Conservation (phyloP, 441 rosid genomes). For the Erodium moschatum region DNA sequence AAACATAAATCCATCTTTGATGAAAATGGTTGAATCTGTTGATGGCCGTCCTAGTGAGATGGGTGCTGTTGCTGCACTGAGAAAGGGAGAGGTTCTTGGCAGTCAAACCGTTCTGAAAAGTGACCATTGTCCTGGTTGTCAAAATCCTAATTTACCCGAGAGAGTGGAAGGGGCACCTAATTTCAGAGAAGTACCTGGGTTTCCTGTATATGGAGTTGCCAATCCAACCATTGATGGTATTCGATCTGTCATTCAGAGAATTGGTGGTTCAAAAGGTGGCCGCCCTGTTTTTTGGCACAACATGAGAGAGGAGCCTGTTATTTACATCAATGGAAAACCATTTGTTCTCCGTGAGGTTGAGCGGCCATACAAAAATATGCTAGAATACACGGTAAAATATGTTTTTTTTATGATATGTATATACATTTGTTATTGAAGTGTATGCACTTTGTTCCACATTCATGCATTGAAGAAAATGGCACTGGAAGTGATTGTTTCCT, state of each 20-base stretch:
- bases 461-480: conserved; percentile 9
- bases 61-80: conserved; percentile 83
- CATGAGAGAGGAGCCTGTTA: conserved; percentile 99
- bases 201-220: conserved; percentile 98
- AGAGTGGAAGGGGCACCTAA: conserved; percentile 98
- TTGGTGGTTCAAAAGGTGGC: conserved; percentile 74
- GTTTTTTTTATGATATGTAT: neutral
- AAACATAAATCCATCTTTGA: conserved; percentile 58
- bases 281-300: conserved; percentile 93
- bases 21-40: conserved; percentile 71
- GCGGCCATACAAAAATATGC: conserved; percentile 95
- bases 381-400: conserved; percentile 78
- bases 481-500: neutral
- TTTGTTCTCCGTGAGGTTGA: conserved; percentile 98
- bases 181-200: conserved; percentile 94
- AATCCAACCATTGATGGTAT: conserved; percentile 97
- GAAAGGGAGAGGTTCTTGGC: conserved; percentile 94
- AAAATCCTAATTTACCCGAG: conserved; percentile 65
- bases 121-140: conserved; percentile 99
- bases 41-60: conserved; percentile 91
- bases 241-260: conserved; percentile 70
- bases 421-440: conserved; percentile 2
- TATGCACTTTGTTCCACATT: neutral
- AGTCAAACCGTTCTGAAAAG: conserved; percentile 97
- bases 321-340: conserved; percentile 92